Evolutionary conservation across 2,329 filamentous ascomycete genomes (phyloP), one percentile per base, ranked within the genome.

Genomic region (Botrytis deweyae): DNA sequence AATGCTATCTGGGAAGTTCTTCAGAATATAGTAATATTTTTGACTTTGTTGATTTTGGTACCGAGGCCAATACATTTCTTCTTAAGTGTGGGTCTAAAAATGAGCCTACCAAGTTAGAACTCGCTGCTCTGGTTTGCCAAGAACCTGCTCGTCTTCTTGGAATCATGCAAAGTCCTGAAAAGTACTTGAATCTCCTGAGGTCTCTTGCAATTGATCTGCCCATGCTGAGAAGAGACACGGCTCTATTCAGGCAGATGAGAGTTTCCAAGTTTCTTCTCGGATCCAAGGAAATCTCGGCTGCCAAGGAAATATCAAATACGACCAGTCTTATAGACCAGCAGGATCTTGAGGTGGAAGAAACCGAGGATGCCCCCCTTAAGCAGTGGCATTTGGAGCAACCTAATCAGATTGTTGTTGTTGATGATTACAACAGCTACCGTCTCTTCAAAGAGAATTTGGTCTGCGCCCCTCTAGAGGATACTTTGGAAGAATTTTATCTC

Each of bases 1-100:
- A 90, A 59, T 94, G 92, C 76, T 99, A 97, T 81, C 86, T 99
- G 3, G 96, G 96, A 14, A 91, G 77, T 42, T 90, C 87, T 9
- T 81, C 84, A 3, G 87, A 86, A 12, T 99, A 97, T 79, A 92
- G 90, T 18, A 93, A 97, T 46, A 97, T 99, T 46, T 97, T 99
- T 77, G 94, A 98, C 81, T 99, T 98, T 82, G 95, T 98, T 22
- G 93, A 98, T 81, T 99, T 98, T 83, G 94, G 95, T 0, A 84
- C 87, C 49, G 91, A 95, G 80, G 95, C 93, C 3, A 98, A 98
- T 79, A 86, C 92, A 0, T 99, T 99, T 79, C 84, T 99, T 29
- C 89, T 94, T 78, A 93, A 93, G 76, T 93, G 95, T 76, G 96
- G 96, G 16, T 95, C 94, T 4, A 98, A 97, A 82, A 91, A 89